A percentile compares a stretch with the other conserved stretches of the same genome.
Evolutionary conservation across 495 filamentous ascomycete genomes (phyloP).

Genomic region (Aspergillus sclerotiicarbonarius): DNA sequence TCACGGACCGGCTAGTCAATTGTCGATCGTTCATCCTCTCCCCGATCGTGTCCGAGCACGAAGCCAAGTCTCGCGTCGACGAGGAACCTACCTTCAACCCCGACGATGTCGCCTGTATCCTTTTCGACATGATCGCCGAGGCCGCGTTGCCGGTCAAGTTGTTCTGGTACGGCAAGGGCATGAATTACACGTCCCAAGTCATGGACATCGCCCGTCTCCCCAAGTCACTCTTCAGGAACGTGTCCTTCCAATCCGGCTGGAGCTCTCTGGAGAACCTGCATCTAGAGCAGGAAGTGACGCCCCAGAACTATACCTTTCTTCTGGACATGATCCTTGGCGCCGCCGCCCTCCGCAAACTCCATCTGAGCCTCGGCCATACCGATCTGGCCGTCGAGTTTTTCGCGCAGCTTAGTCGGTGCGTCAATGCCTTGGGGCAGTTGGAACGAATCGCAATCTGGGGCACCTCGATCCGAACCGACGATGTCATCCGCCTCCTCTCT

Average conservation of each 20-base stretch:
- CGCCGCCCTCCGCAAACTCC: conserved; percentile 10
- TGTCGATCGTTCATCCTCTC: conserved; percentile 16
- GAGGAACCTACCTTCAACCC: conserved; percentile 5
- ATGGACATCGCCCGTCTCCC: conserved; percentile 11
- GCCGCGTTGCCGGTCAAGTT: conserved; percentile 7
- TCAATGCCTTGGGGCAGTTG: not conserved
- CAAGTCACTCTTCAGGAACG: conserved; percentile 8
- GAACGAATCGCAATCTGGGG: conserved; percentile 1
- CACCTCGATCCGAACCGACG: not conserved
- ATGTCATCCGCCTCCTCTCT: conserved; percentile 3
- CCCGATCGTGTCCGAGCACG: not conserved
- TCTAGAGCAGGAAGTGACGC: conserved; percentile 11
- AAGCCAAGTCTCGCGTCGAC: not conserved
- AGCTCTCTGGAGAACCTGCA: conserved; percentile 7
- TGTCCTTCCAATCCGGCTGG: conserved; percentile 7
- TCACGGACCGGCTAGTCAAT: not conserved
- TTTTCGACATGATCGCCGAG: conserved; percentile 8
- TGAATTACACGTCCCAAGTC: conserved; percentile 6
- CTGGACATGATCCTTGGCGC: conserved; percentile 6
- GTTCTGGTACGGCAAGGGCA: conserved; percentile 13
- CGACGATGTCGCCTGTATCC: conserved; percentile 9
- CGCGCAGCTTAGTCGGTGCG: not conserved
- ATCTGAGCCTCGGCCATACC: conserved; percentile 6
- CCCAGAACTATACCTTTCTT: conserved; percentile 12
- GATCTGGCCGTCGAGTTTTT: conserved; percentile 11